Conservation (phyloP, 106 monocot genomes). For the Amphibolis antarctica region DNA sequence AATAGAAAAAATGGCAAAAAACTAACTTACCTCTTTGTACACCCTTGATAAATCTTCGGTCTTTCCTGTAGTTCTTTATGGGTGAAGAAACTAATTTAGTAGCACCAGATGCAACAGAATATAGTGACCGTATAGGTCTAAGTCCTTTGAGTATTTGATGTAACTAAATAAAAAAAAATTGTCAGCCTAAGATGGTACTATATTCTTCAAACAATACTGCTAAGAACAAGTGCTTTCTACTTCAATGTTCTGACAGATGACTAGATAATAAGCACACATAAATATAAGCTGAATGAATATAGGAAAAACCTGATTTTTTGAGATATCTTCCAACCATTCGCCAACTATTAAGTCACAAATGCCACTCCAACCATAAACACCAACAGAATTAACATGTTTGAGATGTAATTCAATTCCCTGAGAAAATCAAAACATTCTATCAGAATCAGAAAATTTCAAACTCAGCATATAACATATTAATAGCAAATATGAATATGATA, state of each 20-base stretch:
- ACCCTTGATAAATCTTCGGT: conserved; percentile 83
- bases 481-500: too few species aligned
- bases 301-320: conserved; percentile 69
- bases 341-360: conserved; percentile 67
- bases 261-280: background rate
- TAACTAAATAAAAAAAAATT: conserved; percentile 30
- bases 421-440: background rate
- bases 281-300: background rate
- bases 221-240: background rate
- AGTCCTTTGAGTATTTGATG: conserved; percentile 93
- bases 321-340: conserved; percentile 98
- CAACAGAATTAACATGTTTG: conserved; percentile 63
- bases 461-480: too few species aligned
- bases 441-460: too few species aligned
- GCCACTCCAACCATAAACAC: conserved; percentile 81
- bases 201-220: background rate
- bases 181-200: background rate
- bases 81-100: conserved; percentile 81
- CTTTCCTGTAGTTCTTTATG: conserved; percentile 81
- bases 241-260: background rate
- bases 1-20: background rate
- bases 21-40: conserved; percentile 72
- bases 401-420: conserved; percentile 95
- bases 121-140: conserved; percentile 67
- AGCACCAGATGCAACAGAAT: conserved; percentile 71